A percentile compares a stretch with the other conserved stretches of the same genome.
Conservation (phyloP, 768 basidiomycete genomes). For the Cytidiella melzeri region DNA sequence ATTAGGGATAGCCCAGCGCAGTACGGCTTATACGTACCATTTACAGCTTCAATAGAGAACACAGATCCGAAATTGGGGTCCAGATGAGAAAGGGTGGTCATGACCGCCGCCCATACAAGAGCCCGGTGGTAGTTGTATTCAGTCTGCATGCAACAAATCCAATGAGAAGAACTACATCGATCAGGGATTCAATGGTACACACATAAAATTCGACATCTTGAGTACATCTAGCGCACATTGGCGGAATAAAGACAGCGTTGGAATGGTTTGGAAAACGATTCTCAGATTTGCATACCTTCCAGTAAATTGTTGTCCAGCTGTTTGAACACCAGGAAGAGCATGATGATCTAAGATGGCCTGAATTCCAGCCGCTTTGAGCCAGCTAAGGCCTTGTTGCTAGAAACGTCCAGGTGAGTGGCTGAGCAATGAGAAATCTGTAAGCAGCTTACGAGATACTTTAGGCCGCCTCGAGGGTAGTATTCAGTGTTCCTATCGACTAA, state of each 20-base stretch:
- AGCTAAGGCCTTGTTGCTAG: constrained; percentile 57
- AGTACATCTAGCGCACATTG: constrained; percentile 48
- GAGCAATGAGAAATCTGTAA: too few relatives aligned
- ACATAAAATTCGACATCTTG: constrained; percentile 69
- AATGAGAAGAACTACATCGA: constrained; percentile 3
- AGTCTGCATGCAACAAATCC: constrained; percentile 40
- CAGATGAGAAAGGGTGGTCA: constrained; percentile 66
- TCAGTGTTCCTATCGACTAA: constrained; percentile 59
- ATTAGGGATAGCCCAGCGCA: not conserved
- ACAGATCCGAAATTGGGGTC: constrained; percentile 61
- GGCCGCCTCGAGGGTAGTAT: constrained; percentile 64
- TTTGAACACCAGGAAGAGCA: constrained; percentile 65
- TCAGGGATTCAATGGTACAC: constrained; percentile 13
- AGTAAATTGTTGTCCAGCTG: constrained; percentile 56
- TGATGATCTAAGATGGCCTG: constrained; percentile 64
- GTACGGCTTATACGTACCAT: constrained; percentile 22
- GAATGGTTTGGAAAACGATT: constrained; percentile 25
- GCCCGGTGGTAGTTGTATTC: constrained; percentile 70
- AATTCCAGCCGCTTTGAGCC: constrained; percentile 59
- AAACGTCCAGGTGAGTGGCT: too few relatives aligned
- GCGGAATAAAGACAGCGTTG: not conserved
- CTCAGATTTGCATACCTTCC: constrained; percentile 36
- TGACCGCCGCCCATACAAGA: constrained; percentile 75
- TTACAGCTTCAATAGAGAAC: constrained; percentile 68
- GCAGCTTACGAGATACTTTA: constrained; percentile 49